Evolutionary conservation across 202 grass and related monocot species (phyloP).

Genomic region (Zizania palustris): DNA sequence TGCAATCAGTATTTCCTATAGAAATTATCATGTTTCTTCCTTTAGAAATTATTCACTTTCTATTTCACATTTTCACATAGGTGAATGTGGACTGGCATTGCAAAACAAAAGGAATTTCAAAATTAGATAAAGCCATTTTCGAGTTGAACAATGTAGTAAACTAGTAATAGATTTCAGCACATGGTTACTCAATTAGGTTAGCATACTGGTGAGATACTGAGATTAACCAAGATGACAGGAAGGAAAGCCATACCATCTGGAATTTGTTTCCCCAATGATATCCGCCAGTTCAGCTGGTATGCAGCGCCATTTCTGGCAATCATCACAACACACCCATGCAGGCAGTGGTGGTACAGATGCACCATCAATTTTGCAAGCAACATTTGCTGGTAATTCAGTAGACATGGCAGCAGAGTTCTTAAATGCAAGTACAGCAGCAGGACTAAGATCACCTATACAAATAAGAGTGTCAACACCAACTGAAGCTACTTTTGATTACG

Average conservation of each 20-base stretch:
- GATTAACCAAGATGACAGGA: conserved; percentile 36
- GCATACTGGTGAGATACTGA: not conserved
- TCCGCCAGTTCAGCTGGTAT: conserved; percentile 88
- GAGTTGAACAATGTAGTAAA: conserved; percentile 10
- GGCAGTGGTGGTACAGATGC: conserved; percentile 45
- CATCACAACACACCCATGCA: conserved; percentile 95
- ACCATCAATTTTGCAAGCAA: conserved; percentile 25
- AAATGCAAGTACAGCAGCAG: conserved; percentile 29
- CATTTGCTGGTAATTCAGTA: conserved; percentile 39
- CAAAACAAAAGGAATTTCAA: conserved; percentile 1
- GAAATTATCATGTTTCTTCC: not conserved
- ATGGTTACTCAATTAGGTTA: not conserved
- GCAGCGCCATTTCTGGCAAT: conserved; percentile 90
- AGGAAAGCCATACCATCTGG: conserved; percentile 72
- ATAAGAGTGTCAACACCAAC: conserved; percentile 27
- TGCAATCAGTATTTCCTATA: not conserved
- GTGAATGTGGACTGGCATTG: conserved; percentile 4
- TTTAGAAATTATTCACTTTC: not conserved
- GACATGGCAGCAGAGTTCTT: conserved; percentile 32
- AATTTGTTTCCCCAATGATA: conserved; percentile 70
- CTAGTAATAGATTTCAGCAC: conserved; percentile 22
- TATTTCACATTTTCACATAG: not conserved
- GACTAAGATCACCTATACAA: conserved; percentile 49
- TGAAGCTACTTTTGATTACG: conserved; percentile 13
- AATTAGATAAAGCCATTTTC: conserved; percentile 19